phyloP scores from a whole-genome alignment of 805 yeast species.

The Starmera amethionina region DNA sequence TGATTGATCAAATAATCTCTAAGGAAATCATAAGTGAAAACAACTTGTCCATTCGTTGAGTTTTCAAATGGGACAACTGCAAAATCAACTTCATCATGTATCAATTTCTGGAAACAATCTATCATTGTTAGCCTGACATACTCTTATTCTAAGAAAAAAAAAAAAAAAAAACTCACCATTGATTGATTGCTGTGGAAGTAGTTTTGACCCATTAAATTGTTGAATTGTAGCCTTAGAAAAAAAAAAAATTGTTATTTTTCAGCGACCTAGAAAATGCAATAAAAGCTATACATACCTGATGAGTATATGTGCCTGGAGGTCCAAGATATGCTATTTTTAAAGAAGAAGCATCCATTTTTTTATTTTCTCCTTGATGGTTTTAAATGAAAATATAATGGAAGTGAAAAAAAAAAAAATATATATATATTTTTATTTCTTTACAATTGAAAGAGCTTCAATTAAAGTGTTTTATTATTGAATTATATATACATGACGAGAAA shows the following conservation, averaged over 20 bases:
- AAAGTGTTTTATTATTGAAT: too few species aligned
- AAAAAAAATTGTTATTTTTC: neutral
- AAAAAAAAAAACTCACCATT: slow-evolving; percentile 13
- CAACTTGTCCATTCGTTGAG: slow-evolving; percentile 92
- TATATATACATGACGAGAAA: too few species aligned
- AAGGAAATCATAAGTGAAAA: slow-evolving; percentile 71
- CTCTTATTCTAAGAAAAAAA: too few species aligned
- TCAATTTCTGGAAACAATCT: slow-evolving; percentile 52
- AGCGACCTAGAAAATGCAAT: too few species aligned
- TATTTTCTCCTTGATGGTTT: neutral
- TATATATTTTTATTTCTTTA: too few species aligned
- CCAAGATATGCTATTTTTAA: slow-evolving; percentile 67
- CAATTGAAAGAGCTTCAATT: too few species aligned
- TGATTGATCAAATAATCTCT: slow-evolving; percentile 49
- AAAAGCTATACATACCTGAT: slow-evolving; percentile 41
- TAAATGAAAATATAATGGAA: too few species aligned
- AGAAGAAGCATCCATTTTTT: neutral
- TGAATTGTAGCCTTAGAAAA: slow-evolving; percentile 42
- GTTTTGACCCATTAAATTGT: slow-evolving; percentile 31
- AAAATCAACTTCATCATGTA: slow-evolving; percentile 39
- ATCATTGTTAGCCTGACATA: slow-evolving; percentile 13
- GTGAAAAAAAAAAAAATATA: too few species aligned
- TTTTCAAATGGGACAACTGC: slow-evolving; percentile 88
- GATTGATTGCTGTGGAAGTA: slow-evolving; percentile 12
- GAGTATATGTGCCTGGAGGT: slow-evolving; percentile 89